Evolutionary conservation across 305 asterid species (phyloP), one percentile per base, ranked within the genome.

Genomic region (Fraxinus nigra): DNA sequence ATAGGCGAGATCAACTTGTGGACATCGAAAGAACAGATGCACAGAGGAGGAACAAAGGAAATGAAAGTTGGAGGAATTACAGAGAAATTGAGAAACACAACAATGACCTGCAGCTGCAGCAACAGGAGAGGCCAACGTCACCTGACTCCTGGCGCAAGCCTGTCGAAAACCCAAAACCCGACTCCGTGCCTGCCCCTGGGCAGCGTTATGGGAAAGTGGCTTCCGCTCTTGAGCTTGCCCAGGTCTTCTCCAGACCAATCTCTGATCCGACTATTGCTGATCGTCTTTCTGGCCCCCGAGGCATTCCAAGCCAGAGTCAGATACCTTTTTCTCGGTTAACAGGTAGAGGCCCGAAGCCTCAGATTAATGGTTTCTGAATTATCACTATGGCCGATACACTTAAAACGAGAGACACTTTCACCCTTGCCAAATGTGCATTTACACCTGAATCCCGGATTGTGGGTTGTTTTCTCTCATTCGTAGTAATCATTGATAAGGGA

Each of bases 91-190:
- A 91, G 85, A 90, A 92, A 85, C 88, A 76, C 59, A 90, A 85
- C 32, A 88, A 78, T 38, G 92, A 89, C 65, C 90, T 75, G 43
- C 76, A 70, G 76, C 43, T 8, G 7, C 76, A 33, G 46, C 20
- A 14, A 54, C 97, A 87, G 85, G 98, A 93, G 54, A 91, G 98
- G 85, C 90, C 93, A 16, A 92, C 90, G 33, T 95, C 98, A 61
- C 98, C 98, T 5, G 98, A 93, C 84, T 92, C 95, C 0, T 95
- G 98, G 98, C 95, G 98, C 82, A 95, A 90, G 87, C 97, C 98
- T 5, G 84, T 87, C 8, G 98, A 93, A 72, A 83, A 80, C 7
- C 86, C 85, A 35, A 89, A 78, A 79, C 89, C 92, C 46, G 88
- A 87, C 18, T 78, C 89, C 22, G 75, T 88, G 1, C 90, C 87